Evolutionary conservation across 78 protist species (phyloP).

Genomic region (Pigoraptor vietnamica): DNA sequence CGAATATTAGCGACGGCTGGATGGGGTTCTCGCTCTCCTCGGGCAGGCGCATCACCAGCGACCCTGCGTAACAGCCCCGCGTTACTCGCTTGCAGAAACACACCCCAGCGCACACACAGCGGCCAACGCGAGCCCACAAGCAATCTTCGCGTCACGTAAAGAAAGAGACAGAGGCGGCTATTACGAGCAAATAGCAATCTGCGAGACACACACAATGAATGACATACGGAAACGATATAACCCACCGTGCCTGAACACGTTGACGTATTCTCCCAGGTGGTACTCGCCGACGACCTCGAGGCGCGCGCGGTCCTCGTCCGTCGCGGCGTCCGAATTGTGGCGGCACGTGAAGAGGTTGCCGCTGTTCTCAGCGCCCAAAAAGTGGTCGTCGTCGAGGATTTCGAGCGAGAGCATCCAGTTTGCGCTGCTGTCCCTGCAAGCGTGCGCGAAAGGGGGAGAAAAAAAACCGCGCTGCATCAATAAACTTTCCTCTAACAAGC

Average conservation of each 20-base stretch:
- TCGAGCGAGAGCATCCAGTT: conserved; percentile 63
- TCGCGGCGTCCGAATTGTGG: conserved; percentile 58
- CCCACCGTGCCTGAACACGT: conserved; percentile 49
- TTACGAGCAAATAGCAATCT: not conserved
- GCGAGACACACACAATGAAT: no score
- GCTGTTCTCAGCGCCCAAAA: conserved; percentile 72
- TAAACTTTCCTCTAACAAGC: no score
- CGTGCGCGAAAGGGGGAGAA: not conserved
- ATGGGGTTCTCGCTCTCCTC: conserved; percentile 28
- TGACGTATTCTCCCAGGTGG: conserved; percentile 78
- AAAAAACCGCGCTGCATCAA: no score
- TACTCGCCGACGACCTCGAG: conserved; percentile 62
- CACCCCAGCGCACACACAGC: no score
- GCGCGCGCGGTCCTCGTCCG: conserved; percentile 63
- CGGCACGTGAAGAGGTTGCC: conserved; percentile 39
- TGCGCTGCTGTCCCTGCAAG: conserved; percentile 40
- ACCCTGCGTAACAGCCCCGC: no score
- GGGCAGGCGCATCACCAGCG: conserved; percentile 30
- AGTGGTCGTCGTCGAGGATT: conserved; percentile 70
- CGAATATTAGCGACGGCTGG: conserved; percentile 50
- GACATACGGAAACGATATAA: no score
- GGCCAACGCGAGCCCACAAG: no score
- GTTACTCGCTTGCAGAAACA: no score
- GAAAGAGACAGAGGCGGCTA: not conserved
- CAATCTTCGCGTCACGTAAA: no score